phyloP scores from a whole-genome alignment of 2,329 filamentous ascomycete species.

The Penicillium frequentans region DNA sequence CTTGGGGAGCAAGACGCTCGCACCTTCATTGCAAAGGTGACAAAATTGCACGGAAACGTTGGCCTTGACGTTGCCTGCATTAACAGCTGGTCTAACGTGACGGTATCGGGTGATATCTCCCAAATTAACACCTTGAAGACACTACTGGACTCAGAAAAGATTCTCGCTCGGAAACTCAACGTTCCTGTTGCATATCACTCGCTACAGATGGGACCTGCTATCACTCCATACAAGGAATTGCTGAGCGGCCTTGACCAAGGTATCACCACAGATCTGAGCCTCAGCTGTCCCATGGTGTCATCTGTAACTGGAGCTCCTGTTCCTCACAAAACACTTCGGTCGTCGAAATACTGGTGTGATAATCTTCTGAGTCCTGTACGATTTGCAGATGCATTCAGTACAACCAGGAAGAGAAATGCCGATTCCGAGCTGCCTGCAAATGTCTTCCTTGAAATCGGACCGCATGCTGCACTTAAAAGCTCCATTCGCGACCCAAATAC shows the following conservation, averaged over 20 bases:
- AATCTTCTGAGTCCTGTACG: no score
- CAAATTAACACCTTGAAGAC: slow-evolving; percentile 3
- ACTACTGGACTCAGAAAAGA: not conserved
- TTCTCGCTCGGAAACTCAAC: slow-evolving; percentile 10
- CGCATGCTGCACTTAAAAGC: no score
- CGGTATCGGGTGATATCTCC: slow-evolving; percentile 1
- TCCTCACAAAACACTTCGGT: no score
- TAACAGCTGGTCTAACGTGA: slow-evolving; percentile 7
- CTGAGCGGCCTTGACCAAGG: not conserved
- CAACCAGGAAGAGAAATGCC: no score
- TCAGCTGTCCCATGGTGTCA: not conserved
- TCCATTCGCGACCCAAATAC: no score
- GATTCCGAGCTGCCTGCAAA: no score
- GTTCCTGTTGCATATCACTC: slow-evolving; percentile 20
- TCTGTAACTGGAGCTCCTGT: not conserved
- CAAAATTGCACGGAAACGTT: not conserved
- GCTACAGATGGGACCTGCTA: slow-evolving; percentile 6
- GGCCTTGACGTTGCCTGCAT: slow-evolving; percentile 1
- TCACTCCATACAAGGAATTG: not conserved
- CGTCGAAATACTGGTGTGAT: not conserved
- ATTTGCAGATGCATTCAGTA: no score
- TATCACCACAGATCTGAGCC: no score
- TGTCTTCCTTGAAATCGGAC: no score
- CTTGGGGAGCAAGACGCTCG: no score
- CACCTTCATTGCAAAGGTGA: no score